Conservation (phyloP, 495 filamentous ascomycete genomes). For the Aspergillus cavernicola region DNA sequence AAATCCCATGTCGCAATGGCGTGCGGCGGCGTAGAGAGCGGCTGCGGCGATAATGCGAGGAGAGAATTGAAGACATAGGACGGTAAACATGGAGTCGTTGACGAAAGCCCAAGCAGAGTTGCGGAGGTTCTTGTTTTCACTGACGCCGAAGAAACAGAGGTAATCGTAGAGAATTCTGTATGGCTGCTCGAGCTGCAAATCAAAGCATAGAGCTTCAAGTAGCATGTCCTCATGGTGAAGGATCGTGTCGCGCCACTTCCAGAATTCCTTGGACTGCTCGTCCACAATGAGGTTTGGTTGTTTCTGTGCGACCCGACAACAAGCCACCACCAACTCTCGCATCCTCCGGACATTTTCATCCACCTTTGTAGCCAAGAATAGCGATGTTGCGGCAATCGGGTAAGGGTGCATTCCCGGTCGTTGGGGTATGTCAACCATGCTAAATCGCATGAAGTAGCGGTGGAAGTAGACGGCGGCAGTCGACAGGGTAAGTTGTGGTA, state of each 20-base stretch:
- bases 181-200: constrained; percentile 81
- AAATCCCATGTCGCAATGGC: constrained; percentile 64
- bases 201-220: constrained; percentile 90
- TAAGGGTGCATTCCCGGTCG: constrained; percentile 78
- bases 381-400: constrained; percentile 79
- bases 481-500: constrained; percentile 86
- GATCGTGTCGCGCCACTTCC: constrained; percentile 93
- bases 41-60: constrained; percentile 78
- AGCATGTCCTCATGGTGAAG: constrained; percentile 85
- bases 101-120: constrained; percentile 89
- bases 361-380: constrained; percentile 94
- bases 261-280: constrained; percentile 94
- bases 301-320: constrained; percentile 92
- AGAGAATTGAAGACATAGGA: constrained; percentile 76
- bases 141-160: constrained; percentile 61
- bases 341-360: constrained; percentile 95
- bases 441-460: constrained; percentile 87
- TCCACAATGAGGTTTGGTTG: constrained; percentile 81
- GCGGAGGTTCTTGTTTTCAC: constrained; percentile 70
- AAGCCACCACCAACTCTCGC: constrained; percentile 85
- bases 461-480: constrained; percentile 94
- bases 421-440: constrained; percentile 59
- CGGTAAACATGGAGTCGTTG: constrained; percentile 81
- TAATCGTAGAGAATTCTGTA: constrained; percentile 78
- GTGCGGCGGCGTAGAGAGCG: constrained; percentile 79